phyloP scores from a whole-genome alignment of 2,329 filamentous ascomycete species.

The Diaporthe humulicola region DNA sequence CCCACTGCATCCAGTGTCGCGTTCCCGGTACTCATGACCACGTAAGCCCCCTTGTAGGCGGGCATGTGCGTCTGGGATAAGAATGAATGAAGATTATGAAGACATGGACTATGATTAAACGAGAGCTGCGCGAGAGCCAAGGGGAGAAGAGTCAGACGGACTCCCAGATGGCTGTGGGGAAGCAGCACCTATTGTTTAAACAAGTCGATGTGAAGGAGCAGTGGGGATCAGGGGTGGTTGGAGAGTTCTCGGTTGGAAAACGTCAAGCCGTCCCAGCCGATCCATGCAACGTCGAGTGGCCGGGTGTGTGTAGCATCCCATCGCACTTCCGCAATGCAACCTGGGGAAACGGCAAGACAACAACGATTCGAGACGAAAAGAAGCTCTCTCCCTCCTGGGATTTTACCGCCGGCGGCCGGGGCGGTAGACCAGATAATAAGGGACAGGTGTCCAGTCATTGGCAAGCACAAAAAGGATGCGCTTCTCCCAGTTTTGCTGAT shows the following conservation, averaged over 20 bases:
- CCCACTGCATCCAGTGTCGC: conserved; percentile 35
- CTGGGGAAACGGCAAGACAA: not conserved
- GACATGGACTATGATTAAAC: conserved; percentile 10
- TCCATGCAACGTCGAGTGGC: conserved; percentile 20
- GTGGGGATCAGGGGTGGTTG: not conserved
- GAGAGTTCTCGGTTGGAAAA: not conserved
- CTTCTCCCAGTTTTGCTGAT: not conserved
- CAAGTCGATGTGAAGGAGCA: not conserved
- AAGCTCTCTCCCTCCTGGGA: not conserved
- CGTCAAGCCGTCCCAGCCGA: not conserved
- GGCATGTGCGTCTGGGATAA: not conserved
- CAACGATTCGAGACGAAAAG: not conserved
- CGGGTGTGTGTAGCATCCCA: not conserved
- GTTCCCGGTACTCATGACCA: conserved; percentile 34
- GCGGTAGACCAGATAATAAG: not conserved
- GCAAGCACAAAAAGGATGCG: not conserved
- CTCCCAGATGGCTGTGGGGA: not conserved
- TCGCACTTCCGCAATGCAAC: conserved; percentile 9
- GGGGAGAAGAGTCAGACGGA: not conserved
- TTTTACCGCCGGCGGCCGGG: conserved; percentile 19
- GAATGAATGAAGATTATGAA: not conserved
- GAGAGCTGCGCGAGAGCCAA: not conserved
- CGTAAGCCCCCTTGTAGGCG: not conserved
- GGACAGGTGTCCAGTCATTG: conserved; percentile 12
- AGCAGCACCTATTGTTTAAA: conserved; percentile 14